phyloP scores from a whole-genome alignment of 2,329 filamentous ascomycete species.

The Hymenoscyphus scutula region DNA sequence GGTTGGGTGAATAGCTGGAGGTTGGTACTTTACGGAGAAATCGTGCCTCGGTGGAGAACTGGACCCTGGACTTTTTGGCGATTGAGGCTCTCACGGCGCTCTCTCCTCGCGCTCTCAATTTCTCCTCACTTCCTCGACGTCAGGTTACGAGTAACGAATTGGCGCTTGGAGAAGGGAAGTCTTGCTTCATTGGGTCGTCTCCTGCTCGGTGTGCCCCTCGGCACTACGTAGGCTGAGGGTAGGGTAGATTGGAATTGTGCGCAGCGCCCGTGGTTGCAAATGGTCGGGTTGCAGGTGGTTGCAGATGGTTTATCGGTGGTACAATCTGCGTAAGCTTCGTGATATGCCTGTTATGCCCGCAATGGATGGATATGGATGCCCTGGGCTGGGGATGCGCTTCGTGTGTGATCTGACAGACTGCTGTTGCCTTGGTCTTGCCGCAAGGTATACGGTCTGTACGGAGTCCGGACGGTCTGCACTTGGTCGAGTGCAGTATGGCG shows the following conservation, averaged over 20 bases:
- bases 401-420: neutral
- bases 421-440: neutral
- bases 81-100: constrained; percentile 1
- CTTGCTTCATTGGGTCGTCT: neutral
- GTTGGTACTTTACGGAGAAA: neutral
- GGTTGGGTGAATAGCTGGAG: constrained; percentile 1
- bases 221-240: constrained; percentile 2
- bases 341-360: neutral
- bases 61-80: neutral
- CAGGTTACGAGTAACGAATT: too few species aligned
- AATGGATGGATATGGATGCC: neutral
- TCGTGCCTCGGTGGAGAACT: neutral
- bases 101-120: neutral
- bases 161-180: neutral
- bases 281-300: too few species aligned
- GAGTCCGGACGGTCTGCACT: too few species aligned
- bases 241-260: neutral
- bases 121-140: neutral
- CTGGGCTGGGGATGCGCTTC: neutral
- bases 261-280: neutral
- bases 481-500: too few species aligned
- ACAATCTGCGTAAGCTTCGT: neutral
- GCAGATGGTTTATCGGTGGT: neutral
- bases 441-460: too few species aligned
- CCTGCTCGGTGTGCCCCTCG: neutral